phyloP scores from a whole-genome alignment of 768 basidiomycete genomes.

The Polyporus arcularius region DNA sequence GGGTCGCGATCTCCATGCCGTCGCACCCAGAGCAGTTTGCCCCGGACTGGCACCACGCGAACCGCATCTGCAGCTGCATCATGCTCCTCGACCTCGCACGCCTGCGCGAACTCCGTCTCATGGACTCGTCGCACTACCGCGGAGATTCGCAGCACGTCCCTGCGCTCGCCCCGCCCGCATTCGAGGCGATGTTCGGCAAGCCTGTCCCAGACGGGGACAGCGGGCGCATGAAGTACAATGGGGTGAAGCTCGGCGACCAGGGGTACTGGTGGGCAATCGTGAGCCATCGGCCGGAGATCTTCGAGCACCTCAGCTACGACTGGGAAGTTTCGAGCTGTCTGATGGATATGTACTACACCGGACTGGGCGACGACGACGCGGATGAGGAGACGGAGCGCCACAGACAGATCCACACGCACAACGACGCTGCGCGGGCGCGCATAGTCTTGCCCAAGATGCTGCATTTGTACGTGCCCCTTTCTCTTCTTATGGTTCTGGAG shows the following conservation, averaged over 20 bases:
- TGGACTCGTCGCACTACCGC: slow-evolving; percentile 47
- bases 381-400: slow-evolving; percentile 38
- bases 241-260: slow-evolving; percentile 53
- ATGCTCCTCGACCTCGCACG: slow-evolving; percentile 53
- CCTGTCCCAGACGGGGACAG: slow-evolving; percentile 37
- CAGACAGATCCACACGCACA: slow-evolving; percentile 35
- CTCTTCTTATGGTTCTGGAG: background rate
- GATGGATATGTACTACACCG: slow-evolving; percentile 45
- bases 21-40: slow-evolving; percentile 44
- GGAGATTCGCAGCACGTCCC: slow-evolving; percentile 3
- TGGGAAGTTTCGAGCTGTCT: slow-evolving; percentile 53
- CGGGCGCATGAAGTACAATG: slow-evolving; percentile 31
- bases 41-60: slow-evolving; percentile 47
- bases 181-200: slow-evolving; percentile 44
- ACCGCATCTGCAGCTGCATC: slow-evolving; percentile 51
- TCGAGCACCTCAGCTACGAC: slow-evolving; percentile 44
- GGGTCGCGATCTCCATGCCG: slow-evolving; percentile 44
- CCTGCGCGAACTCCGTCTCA: slow-evolving; percentile 44
- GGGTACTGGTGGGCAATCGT: slow-evolving; percentile 58
- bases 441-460: slow-evolving; percentile 47
- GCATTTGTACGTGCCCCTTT: slow-evolving; percentile 44
- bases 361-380: slow-evolving; percentile 42
- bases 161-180: slow-evolving; percentile 44
- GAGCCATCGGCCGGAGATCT: slow-evolving; percentile 42
- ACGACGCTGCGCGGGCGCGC: slow-evolving; percentile 45